A percentile compares a stretch with the other conserved stretches of the same genome.
Evolutionary conservation across 2,329 filamentous ascomycete species (phyloP).

Genomic region (Leptographium wingfieldii): DNA sequence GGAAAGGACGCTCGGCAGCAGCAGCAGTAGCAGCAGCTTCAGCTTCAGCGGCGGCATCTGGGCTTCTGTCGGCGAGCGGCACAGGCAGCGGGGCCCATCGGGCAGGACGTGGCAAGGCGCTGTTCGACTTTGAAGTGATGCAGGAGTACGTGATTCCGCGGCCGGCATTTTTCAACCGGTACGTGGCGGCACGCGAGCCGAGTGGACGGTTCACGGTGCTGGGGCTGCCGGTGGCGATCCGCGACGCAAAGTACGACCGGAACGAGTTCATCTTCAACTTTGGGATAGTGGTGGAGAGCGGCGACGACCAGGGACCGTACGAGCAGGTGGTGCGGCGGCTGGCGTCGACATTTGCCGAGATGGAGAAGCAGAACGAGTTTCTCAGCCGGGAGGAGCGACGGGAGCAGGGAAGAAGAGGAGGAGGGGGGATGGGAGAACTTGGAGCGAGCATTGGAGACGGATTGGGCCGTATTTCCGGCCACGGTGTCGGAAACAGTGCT

Average conservation of each 20-base stretch:
- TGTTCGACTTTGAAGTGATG: constrained; percentile 77
- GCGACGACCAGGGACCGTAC: constrained; percentile 60
- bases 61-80: neutral
- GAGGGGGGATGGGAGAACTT: neutral
- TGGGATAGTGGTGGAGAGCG: constrained; percentile 45
- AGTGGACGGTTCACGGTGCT: constrained; percentile 63
- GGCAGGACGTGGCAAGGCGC: constrained; percentile 16
- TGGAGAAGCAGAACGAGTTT: constrained; percentile 86
- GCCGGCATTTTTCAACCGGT: constrained; percentile 88
- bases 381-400: constrained; percentile 40
- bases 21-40: neutral
- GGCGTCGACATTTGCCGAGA: constrained; percentile 70
- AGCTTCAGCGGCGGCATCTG: neutral
- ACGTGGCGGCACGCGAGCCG: constrained; percentile 66
- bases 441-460: neutral
- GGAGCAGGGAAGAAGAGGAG: constrained; percentile 15
- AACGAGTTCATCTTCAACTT: constrained; percentile 99
- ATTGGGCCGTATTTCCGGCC: no score
- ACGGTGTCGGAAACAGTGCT: neutral
- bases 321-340: constrained; percentile 78
- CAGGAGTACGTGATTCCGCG: constrained; percentile 90
- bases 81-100: neutral
- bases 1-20: neutral
- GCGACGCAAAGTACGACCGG: constrained; percentile 67
- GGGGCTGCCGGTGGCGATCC: constrained; percentile 80